Evolutionary conservation across 2,329 filamentous ascomycete species (phyloP), one percentile per base, ranked within the genome.

Genomic region (Aspergillus pseudoglaucus): DNA sequence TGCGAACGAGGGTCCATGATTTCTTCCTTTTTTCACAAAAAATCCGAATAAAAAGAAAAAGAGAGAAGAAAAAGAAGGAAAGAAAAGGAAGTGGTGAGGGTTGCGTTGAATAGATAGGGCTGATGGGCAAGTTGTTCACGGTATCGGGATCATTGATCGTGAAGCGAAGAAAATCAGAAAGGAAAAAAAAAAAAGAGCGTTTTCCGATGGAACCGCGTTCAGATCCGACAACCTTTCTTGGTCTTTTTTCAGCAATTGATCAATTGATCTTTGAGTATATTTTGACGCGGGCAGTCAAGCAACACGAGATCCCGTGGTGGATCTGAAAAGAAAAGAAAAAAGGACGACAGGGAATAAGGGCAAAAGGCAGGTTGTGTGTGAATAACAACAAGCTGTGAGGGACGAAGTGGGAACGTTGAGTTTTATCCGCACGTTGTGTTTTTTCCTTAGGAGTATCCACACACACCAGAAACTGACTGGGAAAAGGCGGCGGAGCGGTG

Each of bases 1-100:
- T 71, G 68, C 57, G 66, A 66, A 61, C 68, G 65, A 45, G 68
- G 68, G 65, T 71, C 68, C 68, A 71, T 71, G 25, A 30, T 30
- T 30, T 30, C 25, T 12, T 30, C 9, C 10, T 12, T 30, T 12
- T 30, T 12, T 30, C 10, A 12, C 25, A 30, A 10, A 30, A 30
- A 30, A 30, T 27, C 9, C 25, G 8, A 27, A 27, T 3, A 30
- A 30, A 30, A 12, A 10, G 5, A 12, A 30, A 12, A 30, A 30
- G 4, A 12, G 9, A 56, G 45, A 43, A 52, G 50, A 46, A 47
- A 53, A 46, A 49, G 50, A 44, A 41, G 49, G 45, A 51, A 41
- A 53, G 45, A 50, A 49, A 48, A 48, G 49, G 39, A 44, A 47
- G 44, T 51, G 44, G 53, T 44, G 47, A 53, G 49, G 32, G 50